Conservation (phyloP, 2,329 filamentous ascomycete genomes). For the Chalaropsis thielavioides region DNA sequence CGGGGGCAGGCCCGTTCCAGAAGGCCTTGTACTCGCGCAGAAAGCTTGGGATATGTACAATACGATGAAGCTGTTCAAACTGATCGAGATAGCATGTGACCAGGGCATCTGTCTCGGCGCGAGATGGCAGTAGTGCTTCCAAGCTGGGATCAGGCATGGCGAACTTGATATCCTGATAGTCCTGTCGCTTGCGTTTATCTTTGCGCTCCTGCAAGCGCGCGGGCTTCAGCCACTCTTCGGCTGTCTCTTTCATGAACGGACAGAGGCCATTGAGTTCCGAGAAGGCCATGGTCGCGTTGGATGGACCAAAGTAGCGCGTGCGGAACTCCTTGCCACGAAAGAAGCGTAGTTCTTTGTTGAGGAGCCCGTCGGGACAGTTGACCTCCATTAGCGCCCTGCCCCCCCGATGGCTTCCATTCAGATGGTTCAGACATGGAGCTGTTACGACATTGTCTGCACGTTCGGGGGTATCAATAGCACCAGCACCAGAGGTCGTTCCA, state of each 20-base stretch:
- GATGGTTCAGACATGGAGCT: constrained; percentile 19
- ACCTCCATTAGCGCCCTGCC: constrained; percentile 30
- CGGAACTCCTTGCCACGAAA: constrained; percentile 45
- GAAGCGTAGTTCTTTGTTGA: constrained; percentile 40
- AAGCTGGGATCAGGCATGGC: constrained; percentile 34
- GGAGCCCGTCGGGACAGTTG: constrained; percentile 24
- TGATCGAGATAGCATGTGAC: constrained; percentile 38
- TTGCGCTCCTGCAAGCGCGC: constrained; percentile 42
- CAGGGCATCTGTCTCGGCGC: constrained; percentile 35
- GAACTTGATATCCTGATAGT: constrained; percentile 38
- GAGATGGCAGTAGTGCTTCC: constrained; percentile 36
- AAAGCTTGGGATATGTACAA: constrained; percentile 47
- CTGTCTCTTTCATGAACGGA: constrained; percentile 48
- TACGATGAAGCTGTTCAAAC: constrained; percentile 41
- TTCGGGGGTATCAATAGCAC: background rate
- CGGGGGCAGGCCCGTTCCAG: constrained; percentile 32
- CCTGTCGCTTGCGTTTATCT: constrained; percentile 39
- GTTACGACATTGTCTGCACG: constrained; percentile 1
- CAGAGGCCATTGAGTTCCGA: constrained; percentile 43
- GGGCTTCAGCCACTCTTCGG: constrained; percentile 45
- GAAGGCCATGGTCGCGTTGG: constrained; percentile 47
- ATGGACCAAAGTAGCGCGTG: constrained; percentile 44
- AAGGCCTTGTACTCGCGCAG: constrained; percentile 40
- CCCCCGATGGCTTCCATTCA: constrained; percentile 20
- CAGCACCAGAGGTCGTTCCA: constrained; percentile 24